Evolutionary conservation across 2,329 filamentous ascomycete species (phyloP).

Genomic region (Xylaria polymorpha): DNA sequence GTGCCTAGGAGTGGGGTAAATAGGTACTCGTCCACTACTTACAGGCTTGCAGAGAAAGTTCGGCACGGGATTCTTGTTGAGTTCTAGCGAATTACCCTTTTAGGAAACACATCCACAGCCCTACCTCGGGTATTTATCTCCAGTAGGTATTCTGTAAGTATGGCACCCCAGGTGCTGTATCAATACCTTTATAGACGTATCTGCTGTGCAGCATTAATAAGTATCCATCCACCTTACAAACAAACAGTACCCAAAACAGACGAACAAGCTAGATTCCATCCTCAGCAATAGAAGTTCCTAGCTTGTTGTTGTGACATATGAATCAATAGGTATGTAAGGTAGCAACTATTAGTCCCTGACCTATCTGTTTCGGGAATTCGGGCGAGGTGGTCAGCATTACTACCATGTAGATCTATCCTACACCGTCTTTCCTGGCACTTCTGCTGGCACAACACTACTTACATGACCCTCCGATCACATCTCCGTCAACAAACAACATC

Average conservation of each 20-base stretch:
- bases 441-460: not conserved
- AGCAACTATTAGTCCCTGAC: no score
- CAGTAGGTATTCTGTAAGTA: no score
- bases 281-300: not conserved
- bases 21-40: no score
- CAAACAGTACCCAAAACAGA: no score
- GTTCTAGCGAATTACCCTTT: slow-evolving; percentile 16
- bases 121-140: not conserved
- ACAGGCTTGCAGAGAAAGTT: slow-evolving; percentile 1
- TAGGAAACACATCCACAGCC: not conserved
- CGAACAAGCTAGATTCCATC: no score
- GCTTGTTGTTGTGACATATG: not conserved
- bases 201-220: no score
- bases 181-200: no score
- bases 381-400: no score
- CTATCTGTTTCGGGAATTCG: no score
- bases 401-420: not conserved
- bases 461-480: not conserved
- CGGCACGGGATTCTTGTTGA: not conserved
- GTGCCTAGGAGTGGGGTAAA: not conserved
- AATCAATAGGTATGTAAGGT: no score
- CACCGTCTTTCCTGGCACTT: not conserved
- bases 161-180: no score
- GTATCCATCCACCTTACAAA: no score
- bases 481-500: not conserved